phyloP scores from a whole-genome alignment of 108 stramenopile genomes.

The Fistulifera pelliculosa region DNA sequence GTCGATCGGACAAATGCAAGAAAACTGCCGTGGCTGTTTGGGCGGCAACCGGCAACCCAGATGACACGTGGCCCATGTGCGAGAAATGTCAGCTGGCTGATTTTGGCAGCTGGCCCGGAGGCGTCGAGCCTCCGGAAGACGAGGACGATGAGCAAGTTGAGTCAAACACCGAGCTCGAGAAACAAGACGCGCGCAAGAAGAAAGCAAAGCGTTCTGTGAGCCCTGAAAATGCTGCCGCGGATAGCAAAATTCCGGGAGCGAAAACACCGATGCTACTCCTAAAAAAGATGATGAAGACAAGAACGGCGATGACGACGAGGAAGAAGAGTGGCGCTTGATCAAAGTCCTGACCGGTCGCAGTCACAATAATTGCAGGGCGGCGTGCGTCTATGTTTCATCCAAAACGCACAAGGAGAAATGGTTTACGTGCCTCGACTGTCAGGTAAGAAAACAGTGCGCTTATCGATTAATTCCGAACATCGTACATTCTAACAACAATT shows the following conservation, averaged over 20 bases:
- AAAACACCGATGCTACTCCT: neutral
- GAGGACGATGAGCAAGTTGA: neutral
- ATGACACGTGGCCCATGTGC: slow-evolving; percentile 55
- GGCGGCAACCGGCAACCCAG: slow-evolving; percentile 33
- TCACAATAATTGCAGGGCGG: slow-evolving; percentile 24
- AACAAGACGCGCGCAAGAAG: neutral
- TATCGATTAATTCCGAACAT: no score
- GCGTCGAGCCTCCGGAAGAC: slow-evolving; percentile 16
- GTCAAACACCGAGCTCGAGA: no score
- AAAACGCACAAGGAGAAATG: slow-evolving; percentile 36
- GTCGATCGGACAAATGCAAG: slow-evolving; percentile 27
- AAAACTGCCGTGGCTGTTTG: slow-evolving; percentile 37
- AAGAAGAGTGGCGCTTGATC: slow-evolving; percentile 42
- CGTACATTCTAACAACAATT: no score
- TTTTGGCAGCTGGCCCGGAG: slow-evolving; percentile 36
- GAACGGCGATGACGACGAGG: slow-evolving; percentile 5
- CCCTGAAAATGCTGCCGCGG: no score
- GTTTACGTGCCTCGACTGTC: slow-evolving; percentile 52
- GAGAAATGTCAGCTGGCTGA: slow-evolving; percentile 35
- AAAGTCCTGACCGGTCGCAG: slow-evolving; percentile 15
- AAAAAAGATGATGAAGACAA: neutral
- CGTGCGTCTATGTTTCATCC: slow-evolving; percentile 37
- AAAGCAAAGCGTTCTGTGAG: no score
- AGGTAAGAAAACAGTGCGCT: slow-evolving; percentile 16
- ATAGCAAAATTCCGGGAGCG: no score